These are phyloP conservation scores for Fusarium sambucinum DNA, from an alignment of 2,329 filamentous ascomycete genomes.

Conservation along the genomic window DNA sequence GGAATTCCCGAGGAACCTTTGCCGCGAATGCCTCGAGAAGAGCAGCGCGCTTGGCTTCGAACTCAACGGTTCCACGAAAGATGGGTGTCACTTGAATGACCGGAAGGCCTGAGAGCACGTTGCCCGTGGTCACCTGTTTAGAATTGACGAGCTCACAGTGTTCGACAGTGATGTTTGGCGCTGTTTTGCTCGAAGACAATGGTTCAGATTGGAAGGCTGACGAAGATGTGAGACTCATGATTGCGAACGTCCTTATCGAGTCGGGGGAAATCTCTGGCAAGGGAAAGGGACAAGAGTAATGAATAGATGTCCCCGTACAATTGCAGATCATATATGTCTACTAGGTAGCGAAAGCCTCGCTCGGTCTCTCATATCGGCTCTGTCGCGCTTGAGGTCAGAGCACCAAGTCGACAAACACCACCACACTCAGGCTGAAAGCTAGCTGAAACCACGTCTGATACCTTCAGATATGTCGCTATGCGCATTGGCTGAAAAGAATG, in stretches of 20 bases:
- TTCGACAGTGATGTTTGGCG: neutral
- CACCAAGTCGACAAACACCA: neutral
- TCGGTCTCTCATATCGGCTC: neutral
- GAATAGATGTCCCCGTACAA: neutral
- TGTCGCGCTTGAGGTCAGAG: neutral
- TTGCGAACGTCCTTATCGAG: neutral
- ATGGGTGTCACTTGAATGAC: conserved; percentile 36
- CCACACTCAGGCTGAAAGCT: neutral
- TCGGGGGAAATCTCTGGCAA: neutral
- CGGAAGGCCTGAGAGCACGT: conserved; percentile 5
- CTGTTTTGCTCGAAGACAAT: neutral
- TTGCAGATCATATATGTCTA: neutral
- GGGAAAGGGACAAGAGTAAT: neutral
- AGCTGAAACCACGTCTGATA: neutral
- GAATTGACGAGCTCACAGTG: neutral
- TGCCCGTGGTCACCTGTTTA: fast-evolving
- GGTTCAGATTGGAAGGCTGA: neutral
- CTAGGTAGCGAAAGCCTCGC: neutral
- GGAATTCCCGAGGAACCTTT: conserved; percentile 50
- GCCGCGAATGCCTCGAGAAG: conserved; percentile 50
- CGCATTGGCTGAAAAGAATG: neutral
- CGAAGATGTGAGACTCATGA: conserved; percentile 4
- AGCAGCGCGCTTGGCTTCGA: conserved; percentile 39
- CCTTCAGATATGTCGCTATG: too few relatives aligned
- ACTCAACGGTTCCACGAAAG: conserved; percentile 41